Base-by-base conservation (phyloP, 2,329 filamentous ascomycete genomes). In the Teratosphaeria pseudoeucalypti region DNA sequence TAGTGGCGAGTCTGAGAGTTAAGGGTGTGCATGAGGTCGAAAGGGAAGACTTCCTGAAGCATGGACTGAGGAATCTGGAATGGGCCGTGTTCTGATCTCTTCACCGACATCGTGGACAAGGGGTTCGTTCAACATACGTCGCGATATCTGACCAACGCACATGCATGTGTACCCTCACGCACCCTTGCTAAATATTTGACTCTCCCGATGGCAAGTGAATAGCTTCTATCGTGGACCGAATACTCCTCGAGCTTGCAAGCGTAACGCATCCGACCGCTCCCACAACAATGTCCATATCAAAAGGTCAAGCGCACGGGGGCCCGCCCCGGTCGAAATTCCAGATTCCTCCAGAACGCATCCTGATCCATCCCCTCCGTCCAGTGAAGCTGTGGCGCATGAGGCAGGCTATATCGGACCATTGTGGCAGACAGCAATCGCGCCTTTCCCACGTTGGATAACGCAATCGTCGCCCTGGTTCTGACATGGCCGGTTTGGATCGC, bases 1-100 rank as follows among this genome's bases (percentile, higher is more conserved):
- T 92, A 58, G 75, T 88, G 19, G 82, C 85, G 2, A 83, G 86
- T 64, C 76, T 91, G 60, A 86, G 86, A 59, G 78, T 90, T 3
- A 82, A 84, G 39, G 84, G 87, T 1, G 80, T 89, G 57, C 85
- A 86, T 2, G 82, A 85, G 34, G 77, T 92, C 23, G 88, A 91
- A 63, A 78, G 85, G 29, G 89, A 92, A 6, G 77, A 83, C 37
- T 92, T 89, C 80, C 71, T 85, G 54, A 83, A 84, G 65, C 81
- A 89, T 63, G 89, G 89, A 1, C 74, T 82, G 26, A 56, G 57
- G 53, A 61, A 55, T 55, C 52, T 56, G 43, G 57, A 54, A 34
- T 59, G 47, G 27, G 55, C 37, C 14, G 34, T 56, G 12, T 54
- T 54, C 53, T 54, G n/a, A 23, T 43, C 1, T n/a, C 4, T 43